Evolutionary conservation across 2,329 filamentous ascomycete species (phyloP).

Genomic region (Talaromyces atroroseus): DNA sequence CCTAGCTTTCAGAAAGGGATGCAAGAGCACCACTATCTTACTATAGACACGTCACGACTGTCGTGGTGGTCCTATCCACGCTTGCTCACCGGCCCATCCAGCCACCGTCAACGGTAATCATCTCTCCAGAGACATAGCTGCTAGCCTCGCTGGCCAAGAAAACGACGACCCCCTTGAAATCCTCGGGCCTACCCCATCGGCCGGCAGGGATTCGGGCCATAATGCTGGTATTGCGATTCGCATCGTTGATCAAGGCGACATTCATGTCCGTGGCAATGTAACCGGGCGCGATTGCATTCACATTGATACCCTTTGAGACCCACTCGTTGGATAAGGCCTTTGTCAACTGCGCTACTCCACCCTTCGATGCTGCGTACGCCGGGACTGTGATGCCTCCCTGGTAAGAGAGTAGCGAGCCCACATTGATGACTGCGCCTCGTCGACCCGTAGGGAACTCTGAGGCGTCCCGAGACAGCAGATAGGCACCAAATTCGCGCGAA

Average conservation of each 20-base stretch:
- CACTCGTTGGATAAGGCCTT: slow-evolving; percentile 85
- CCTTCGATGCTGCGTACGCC: slow-evolving; percentile 81
- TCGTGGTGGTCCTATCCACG: no score
- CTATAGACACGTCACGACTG: background rate
- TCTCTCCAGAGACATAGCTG: slow-evolving; percentile 74
- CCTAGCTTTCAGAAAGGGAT: no score
- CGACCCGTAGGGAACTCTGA: slow-evolving; percentile 26
- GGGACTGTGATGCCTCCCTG: slow-evolving; percentile 85
- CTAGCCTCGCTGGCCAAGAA: slow-evolving; percentile 73
- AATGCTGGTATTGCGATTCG: slow-evolving; percentile 65
- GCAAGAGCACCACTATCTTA: no score
- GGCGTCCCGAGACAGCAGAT: slow-evolving; percentile 25
- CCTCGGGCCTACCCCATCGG: slow-evolving; percentile 75
- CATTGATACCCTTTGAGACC: slow-evolving; percentile 69
- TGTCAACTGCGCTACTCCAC: slow-evolving; percentile 76
- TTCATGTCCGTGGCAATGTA: slow-evolving; percentile 98
- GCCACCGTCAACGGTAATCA: slow-evolving; percentile 79
- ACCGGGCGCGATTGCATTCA: slow-evolving; percentile 84
- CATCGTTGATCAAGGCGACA: slow-evolving; percentile 68
- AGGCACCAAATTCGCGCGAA: slow-evolving; percentile 33
- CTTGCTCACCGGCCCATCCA: slow-evolving; percentile 82
- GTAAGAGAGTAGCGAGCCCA: slow-evolving; percentile 74
- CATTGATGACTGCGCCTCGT: slow-evolving; percentile 64
- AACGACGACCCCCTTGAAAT: slow-evolving; percentile 79
- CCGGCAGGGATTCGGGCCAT: slow-evolving; percentile 75